phyloP scores from a whole-genome alignment of 108 stramenopile species.

The Nitzschia palea region DNA sequence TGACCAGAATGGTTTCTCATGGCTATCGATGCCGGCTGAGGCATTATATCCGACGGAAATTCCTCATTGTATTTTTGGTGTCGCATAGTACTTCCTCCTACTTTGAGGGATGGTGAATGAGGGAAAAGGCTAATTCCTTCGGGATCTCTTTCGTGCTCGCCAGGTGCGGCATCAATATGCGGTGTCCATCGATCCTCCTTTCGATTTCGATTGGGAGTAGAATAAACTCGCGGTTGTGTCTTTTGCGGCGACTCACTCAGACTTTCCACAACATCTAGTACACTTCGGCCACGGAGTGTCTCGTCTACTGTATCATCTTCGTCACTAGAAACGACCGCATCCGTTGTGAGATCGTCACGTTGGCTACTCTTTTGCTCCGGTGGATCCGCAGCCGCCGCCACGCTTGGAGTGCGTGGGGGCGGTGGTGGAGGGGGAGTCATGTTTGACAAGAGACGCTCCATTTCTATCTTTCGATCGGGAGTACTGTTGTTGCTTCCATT shows the following conservation, averaged over 20 bases:
- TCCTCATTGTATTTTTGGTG: constrained; percentile 39
- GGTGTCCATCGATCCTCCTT: constrained; percentile 17
- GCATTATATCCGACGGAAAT: constrained; percentile 37
- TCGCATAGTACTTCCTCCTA: neutral
- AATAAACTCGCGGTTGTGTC: neutral
- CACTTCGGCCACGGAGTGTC: neutral
- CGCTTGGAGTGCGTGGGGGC: neutral
- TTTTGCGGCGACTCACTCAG: constrained; percentile 8
- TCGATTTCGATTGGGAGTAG: constrained; percentile 11
- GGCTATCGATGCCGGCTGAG: neutral
- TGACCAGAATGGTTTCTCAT: neutral
- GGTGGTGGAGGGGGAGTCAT: constrained; percentile 7
- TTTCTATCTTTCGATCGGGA: neutral
- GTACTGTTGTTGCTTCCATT: neutral
- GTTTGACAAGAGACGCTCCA: neutral
- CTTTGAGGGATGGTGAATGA: constrained; percentile 28
- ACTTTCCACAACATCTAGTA: constrained; percentile 14
- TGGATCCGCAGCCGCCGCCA: neutral
- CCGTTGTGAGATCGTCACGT: neutral
- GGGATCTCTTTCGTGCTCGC: neutral
- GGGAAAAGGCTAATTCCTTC: constrained; percentile 19
- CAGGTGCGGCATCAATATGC: constrained; percentile 7
- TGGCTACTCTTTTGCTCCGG: neutral
- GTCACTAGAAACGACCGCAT: neutral
- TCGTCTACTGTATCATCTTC: constrained; percentile 18